phyloP scores from a whole-genome alignment of 331 rosid genomes.

The Arachis monticola region DNA sequence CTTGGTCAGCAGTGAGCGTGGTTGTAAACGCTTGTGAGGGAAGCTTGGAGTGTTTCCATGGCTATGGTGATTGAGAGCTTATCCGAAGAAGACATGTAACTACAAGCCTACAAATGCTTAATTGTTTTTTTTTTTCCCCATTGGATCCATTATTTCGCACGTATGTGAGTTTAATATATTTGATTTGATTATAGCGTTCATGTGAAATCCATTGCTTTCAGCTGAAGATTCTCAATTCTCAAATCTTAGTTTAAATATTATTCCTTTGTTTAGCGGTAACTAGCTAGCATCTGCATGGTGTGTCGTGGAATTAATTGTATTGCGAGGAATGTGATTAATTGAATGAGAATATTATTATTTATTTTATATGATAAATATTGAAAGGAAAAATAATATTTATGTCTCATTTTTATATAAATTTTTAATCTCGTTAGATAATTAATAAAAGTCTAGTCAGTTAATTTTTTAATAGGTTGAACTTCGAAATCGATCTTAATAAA shows the following conservation, averaged over 20 bases:
- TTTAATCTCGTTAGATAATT: no score
- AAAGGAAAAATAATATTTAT: no score
- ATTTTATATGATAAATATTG: no score
- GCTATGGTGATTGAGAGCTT: slow-evolving; percentile 11
- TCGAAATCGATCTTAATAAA: no score
- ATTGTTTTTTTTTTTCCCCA: slow-evolving; percentile 1
- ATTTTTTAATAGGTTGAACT: no score
- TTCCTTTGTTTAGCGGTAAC: not conserved
- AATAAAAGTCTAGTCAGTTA: no score
- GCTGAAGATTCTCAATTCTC: not conserved
- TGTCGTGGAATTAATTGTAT: not conserved
- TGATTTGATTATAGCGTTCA: slow-evolving; percentile 1
- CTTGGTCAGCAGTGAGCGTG: slow-evolving; percentile 46
- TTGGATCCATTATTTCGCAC: not conserved
- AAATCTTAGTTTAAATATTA: not conserved
- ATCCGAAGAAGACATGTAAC: slow-evolving; percentile 27
- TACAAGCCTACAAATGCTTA: not conserved
- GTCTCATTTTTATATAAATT: no score
- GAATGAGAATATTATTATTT: not conserved
- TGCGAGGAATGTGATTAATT: not conserved
- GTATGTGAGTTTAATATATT: slow-evolving; percentile 1
- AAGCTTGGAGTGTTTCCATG: slow-evolving; percentile 21
- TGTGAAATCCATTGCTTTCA: slow-evolving; percentile 3
- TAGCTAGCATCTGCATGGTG: not conserved
- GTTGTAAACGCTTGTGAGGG: slow-evolving; percentile 43